These are phyloP conservation scores for Lignosus rhinocerotis DNA, from an alignment of 1,284 basidiomycete genomes.

Conservation along the genomic window DNA sequence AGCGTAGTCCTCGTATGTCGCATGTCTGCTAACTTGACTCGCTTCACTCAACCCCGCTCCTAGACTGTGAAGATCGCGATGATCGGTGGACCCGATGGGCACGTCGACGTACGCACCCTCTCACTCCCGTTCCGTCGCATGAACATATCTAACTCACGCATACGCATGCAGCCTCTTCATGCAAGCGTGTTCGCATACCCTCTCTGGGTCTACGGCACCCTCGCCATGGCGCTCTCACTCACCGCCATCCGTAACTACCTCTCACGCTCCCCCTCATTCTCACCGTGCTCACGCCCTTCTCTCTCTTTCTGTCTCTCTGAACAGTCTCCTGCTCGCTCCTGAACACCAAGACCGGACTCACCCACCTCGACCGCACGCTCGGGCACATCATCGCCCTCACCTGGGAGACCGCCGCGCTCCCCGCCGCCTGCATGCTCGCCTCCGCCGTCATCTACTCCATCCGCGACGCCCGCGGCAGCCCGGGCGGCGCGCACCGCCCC, in stretches of 20 bases:
- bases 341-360: conserved; percentile 44
- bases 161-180: conserved; percentile 33
- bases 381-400: conserved; percentile 45
- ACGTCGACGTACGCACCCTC: conserved; percentile 28
- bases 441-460: conserved; percentile 44
- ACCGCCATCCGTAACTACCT: conserved; percentile 41
- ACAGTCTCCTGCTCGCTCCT: conserved; percentile 45
- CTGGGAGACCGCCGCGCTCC: conserved; percentile 49
- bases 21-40: background rate
- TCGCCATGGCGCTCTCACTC: conserved; percentile 43
- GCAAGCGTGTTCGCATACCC: conserved; percentile 32
- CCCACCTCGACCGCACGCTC: conserved; percentile 44
- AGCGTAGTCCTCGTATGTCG: conserved; percentile 41
- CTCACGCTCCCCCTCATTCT: background rate
- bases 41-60: background rate
- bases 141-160: background rate
- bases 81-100: conserved; percentile 13
- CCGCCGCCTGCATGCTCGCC: conserved; percentile 44
- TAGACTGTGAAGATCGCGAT: conserved; percentile 28
- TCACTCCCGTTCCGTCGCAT: background rate
- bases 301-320: background rate
- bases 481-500: background rate
- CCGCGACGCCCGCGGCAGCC: conserved; percentile 31
- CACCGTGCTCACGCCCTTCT: background rate
- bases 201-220: conserved; percentile 26